Evolutionary conservation across 2,329 filamentous ascomycete genomes (phyloP).

Genomic region (Periconia sp.): DNA sequence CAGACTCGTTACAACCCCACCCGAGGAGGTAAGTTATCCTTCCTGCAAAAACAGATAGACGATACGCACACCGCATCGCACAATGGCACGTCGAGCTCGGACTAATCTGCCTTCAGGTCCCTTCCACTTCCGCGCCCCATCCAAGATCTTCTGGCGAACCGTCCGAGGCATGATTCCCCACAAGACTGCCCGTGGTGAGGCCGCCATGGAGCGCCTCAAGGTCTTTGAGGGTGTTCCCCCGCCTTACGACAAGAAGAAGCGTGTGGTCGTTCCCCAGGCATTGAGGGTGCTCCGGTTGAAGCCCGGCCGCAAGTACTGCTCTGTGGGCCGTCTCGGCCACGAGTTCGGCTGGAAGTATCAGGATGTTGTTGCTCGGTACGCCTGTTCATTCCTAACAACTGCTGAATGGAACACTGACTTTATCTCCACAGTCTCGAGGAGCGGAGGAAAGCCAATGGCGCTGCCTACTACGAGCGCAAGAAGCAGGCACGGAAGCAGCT

Average conservation of each 20-base stretch:
- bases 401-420: slow-evolving; percentile 22
- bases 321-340: slow-evolving; percentile 94
- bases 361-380: slow-evolving; percentile 96
- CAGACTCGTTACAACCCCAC: slow-evolving; percentile 99
- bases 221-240: slow-evolving; percentile 99
- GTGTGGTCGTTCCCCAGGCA: slow-evolving; percentile 98
- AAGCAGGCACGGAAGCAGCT: slow-evolving; percentile 92
- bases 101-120: slow-evolving; percentile 68
- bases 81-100: not conserved
- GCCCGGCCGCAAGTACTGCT: slow-evolving; percentile 99
- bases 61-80: not conserved
- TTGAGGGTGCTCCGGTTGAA: slow-evolving; percentile 95
- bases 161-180: slow-evolving; percentile 99
- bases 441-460: slow-evolving; percentile 98
- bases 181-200: slow-evolving; percentile 98
- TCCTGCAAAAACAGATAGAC: not conserved
- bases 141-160: slow-evolving; percentile 99
- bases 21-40: slow-evolving; percentile 78
- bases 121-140: slow-evolving; percentile 99
- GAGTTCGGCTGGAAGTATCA: slow-evolving; percentile 99
- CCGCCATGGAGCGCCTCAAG: slow-evolving; percentile 98
- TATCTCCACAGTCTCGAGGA: slow-evolving; percentile 81
- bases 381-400: slow-evolving; percentile 35
- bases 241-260: slow-evolving; percentile 99
- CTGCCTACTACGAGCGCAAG: slow-evolving; percentile 99